These are phyloP conservation scores for Rhynchosporium graminicola DNA, from an alignment of 2,329 filamentous ascomycete genomes.

Conservation along the genomic window DNA sequence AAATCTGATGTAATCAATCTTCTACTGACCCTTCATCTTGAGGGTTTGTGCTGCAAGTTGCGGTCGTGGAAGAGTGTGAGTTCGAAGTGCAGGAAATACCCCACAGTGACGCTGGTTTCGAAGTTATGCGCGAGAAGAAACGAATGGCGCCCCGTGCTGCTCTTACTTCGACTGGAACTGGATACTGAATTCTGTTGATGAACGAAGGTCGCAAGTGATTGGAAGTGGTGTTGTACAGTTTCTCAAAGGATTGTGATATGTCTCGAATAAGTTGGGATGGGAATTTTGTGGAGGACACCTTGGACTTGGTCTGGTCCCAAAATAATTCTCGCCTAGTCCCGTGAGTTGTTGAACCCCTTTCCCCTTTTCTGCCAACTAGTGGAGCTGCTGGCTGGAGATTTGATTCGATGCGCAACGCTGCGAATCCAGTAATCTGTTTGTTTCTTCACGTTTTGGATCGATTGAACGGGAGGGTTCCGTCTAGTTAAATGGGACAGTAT, in stretches of 20 bases:
- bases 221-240: background rate
- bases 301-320: constrained; percentile 2
- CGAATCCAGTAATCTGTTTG: constrained; percentile 16
- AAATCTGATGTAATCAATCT: constrained; percentile 2
- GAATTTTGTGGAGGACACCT: constrained; percentile 15
- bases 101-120: constrained; percentile 21
- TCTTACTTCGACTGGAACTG: background rate
- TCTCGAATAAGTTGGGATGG: background rate
- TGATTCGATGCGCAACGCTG: constrained; percentile 16
- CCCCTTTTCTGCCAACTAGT: constrained; percentile 16
- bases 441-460: constrained; percentile 28
- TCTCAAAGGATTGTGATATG: too few relatives aligned
- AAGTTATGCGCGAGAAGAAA: constrained; percentile 3
- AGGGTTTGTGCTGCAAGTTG: constrained; percentile 23
- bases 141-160: background rate
- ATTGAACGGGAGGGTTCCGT: constrained; percentile 26
- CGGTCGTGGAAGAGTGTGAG: constrained; percentile 11
- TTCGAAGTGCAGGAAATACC: constrained; percentile 20
- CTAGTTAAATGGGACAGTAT: too few relatives aligned
- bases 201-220: constrained; percentile 12
- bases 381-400: constrained; percentile 18
- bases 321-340: constrained; percentile 18
- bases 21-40: constrained; percentile 40
- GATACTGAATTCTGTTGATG: constrained; percentile 3
- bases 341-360: constrained; percentile 5